These are phyloP conservation scores for Blastobotrys terrestris DNA, from an alignment of 805 yeast genomes.

Conservation along the genomic window DNA sequence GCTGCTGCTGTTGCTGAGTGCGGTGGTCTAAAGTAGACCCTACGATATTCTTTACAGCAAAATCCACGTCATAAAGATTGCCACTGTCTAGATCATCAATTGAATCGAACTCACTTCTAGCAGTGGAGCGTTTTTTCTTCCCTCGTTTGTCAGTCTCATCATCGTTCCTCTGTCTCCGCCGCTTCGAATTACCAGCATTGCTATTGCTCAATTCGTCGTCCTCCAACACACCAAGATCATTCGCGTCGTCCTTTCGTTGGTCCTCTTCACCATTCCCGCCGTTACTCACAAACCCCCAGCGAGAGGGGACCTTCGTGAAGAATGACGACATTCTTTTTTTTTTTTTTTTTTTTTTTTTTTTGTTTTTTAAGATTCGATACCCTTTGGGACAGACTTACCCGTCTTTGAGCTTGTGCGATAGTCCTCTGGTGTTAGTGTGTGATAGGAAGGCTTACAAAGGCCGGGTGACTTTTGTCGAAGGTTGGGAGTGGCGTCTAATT, in stretches of 20 bases:
- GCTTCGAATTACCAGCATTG: not conserved
- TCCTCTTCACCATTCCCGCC: not conserved
- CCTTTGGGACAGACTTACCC: not conserved
- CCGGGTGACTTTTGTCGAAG: not conserved
- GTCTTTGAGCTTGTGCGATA: not conserved
- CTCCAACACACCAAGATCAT: not conserved
- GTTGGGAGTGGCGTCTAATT: too few species aligned
- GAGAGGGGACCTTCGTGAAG: conserved; percentile 1
- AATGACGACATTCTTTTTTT: not conserved
- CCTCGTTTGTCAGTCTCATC: not conserved
- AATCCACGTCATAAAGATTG: not conserved
- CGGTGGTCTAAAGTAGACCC: not conserved
- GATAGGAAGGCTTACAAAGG: not conserved
- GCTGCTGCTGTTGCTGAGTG: not conserved
- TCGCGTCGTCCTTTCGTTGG: not conserved
- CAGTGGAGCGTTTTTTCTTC: not conserved
- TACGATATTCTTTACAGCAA: not conserved
- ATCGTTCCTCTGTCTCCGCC: not conserved
- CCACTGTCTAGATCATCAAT: not conserved
- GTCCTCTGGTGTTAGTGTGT: not conserved
- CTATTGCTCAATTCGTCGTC: not conserved
- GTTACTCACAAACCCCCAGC: conserved; percentile 1
- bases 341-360: too few species aligned
- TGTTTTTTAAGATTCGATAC: too few species aligned
- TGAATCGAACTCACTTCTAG: not conserved